A percentile compares a stretch with the other conserved stretches of the same genome.
Conservation (phyloP, 352 stramenopile genomes). For the Achlya hypogyna region DNA sequence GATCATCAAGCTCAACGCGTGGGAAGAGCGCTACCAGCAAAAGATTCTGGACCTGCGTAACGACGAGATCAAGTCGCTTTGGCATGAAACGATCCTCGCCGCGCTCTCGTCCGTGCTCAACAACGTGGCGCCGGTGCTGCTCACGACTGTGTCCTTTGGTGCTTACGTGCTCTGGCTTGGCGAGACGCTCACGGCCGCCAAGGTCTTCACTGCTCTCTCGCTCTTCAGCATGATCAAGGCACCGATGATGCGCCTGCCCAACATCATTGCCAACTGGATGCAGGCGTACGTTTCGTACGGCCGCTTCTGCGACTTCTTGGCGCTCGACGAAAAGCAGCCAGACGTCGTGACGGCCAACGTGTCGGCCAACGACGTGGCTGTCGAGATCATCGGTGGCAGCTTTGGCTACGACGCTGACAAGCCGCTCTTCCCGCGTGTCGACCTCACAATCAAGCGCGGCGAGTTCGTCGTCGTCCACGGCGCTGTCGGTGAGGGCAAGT, state of each 20-base stretch:
- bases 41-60: constrained; percentile 31
- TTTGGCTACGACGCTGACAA: constrained; percentile 24
- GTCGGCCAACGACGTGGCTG: constrained; percentile 19
- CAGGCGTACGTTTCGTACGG: constrained; percentile 23
- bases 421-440: constrained; percentile 22
- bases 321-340: constrained; percentile 16
- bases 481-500: constrained; percentile 13
- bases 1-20: constrained; percentile 94
- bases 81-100: background rate
- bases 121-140: constrained; percentile 21
- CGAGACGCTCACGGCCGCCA: constrained; percentile 20
- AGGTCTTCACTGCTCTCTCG: constrained; percentile 23
- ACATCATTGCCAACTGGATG: constrained; percentile 18
- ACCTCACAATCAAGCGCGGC: constrained; percentile 5
- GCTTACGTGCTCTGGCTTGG: constrained; percentile 19
- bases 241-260: constrained; percentile 21
- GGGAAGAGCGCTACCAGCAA: constrained; percentile 64
- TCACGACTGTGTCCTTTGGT: constrained; percentile 22
- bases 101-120: constrained; percentile 18
- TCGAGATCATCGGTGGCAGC: constrained; percentile 22
- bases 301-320: constrained; percentile 24
- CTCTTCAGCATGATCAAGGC: constrained; percentile 23
- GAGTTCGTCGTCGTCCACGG: constrained; percentile 66
- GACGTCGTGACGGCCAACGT: constrained; percentile 2
- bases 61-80: constrained; percentile 14